A percentile compares a stretch with the other conserved stretches of the same genome.
Evolutionary conservation across 352 stramenopile genomes (phyloP).

Genomic region (Phytophthora constricta): DNA sequence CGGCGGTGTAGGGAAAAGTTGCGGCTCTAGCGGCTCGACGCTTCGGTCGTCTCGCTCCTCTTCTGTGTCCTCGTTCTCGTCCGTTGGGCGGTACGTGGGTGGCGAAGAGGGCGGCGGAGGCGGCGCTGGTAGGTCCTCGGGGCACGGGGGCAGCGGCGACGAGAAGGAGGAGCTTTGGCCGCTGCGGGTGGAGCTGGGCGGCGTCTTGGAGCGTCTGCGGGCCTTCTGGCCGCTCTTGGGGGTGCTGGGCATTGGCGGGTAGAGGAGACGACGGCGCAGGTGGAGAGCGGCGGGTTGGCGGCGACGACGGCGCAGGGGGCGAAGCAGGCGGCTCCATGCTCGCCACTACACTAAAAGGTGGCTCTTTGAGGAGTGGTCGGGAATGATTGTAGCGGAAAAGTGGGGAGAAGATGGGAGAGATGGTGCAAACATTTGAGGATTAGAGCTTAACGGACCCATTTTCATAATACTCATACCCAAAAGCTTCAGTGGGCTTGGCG

Average conservation of each 20-base stretch:
- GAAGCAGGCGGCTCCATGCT: slow-evolving; percentile 27
- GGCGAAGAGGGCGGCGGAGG: slow-evolving; percentile 67
- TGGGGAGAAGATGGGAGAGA: too few relatives aligned
- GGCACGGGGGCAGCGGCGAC: slow-evolving; percentile 74
- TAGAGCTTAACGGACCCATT: too few relatives aligned
- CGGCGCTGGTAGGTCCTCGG: slow-evolving; percentile 68
- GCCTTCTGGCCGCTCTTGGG: slow-evolving; percentile 8
- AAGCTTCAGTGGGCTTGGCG: too few relatives aligned
- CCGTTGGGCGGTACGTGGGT: slow-evolving; percentile 69
- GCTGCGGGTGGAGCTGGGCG: slow-evolving; percentile 14
- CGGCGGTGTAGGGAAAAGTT: slow-evolving; percentile 51
- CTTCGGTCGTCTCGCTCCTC: slow-evolving; percentile 55
- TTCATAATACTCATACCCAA: too few relatives aligned
- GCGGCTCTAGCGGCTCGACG: slow-evolving; percentile 37
- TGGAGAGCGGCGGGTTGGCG: slow-evolving; percentile 18
- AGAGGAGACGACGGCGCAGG: slow-evolving; percentile 28
- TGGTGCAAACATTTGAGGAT: too few relatives aligned
- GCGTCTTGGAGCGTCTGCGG: slow-evolving; percentile 11
- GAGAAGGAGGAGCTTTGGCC: slow-evolving; percentile 72
- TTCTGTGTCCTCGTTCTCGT: slow-evolving; percentile 61
- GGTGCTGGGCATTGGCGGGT: slow-evolving; percentile 1
- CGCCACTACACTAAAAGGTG: too few relatives aligned
- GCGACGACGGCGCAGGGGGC: slow-evolving; percentile 28
- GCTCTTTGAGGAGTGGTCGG: too few relatives aligned
- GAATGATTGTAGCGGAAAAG: too few relatives aligned